phyloP scores from a whole-genome alignment of 768 basidiomycete species.

The Mrakia blollopis region DNA sequence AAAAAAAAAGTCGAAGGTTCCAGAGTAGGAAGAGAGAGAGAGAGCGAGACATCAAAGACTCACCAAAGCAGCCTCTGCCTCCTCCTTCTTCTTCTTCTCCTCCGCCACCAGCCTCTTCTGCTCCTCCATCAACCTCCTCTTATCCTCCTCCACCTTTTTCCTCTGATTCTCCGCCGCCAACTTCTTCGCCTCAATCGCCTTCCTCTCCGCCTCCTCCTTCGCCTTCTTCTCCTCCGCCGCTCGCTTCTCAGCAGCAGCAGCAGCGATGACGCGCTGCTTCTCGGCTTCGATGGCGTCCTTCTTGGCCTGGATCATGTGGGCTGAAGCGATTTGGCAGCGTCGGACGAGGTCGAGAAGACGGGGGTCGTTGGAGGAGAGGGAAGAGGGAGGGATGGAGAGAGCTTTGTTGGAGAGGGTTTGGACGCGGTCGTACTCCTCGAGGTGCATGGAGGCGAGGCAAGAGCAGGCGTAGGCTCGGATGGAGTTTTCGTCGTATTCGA shows the following conservation, averaged over 20 bases:
- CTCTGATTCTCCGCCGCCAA: not conserved
- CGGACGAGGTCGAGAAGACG: not conserved
- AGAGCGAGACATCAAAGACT: not conserved
- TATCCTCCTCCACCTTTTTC: not conserved
- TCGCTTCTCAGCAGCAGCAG: not conserved
- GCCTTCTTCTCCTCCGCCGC: too few relatives aligned
- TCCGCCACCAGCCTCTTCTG: not conserved
- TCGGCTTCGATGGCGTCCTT: not conserved
- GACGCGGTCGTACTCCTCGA: not conserved
- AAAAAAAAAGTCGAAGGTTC: too few relatives aligned
- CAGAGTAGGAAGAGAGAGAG: not conserved
- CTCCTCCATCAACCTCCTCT: not conserved
- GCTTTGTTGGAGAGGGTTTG: not conserved
- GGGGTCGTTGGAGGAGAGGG: not conserved
- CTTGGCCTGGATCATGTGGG: not conserved
- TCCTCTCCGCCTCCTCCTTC: too few relatives aligned
- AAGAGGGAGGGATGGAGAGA: not conserved
- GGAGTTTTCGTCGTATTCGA: slow-evolving; percentile 5
- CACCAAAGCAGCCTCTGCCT: not conserved
- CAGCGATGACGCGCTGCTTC: not conserved
- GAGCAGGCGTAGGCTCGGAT: slow-evolving; percentile 10
- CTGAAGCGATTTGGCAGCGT: not conserved
- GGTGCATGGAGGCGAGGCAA: slow-evolving; percentile 3
- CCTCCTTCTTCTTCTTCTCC: not conserved
- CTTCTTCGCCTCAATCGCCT: too few relatives aligned